Conservation (phyloP, 2,329 filamentous ascomycete genomes). For the Cladosporium oxysporum region DNA sequence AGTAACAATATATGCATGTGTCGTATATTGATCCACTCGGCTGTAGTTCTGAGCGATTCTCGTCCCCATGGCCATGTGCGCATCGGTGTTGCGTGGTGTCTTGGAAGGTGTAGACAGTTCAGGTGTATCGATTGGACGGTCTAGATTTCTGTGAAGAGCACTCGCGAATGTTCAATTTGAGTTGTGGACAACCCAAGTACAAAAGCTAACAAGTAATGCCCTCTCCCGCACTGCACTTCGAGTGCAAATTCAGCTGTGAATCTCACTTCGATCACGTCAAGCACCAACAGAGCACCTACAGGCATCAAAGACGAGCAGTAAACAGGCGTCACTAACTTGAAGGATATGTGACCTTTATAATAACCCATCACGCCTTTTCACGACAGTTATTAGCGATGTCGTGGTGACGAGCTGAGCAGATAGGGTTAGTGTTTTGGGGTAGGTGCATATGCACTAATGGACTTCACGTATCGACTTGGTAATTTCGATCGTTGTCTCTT, state of each 20-base stretch:
- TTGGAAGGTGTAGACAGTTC: background rate
- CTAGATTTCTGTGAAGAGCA: background rate
- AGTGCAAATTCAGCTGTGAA: no score
- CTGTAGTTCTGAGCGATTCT: no score
- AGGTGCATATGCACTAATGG: background rate
- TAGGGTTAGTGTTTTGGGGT: constrained; percentile 1
- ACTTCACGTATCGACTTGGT: background rate
- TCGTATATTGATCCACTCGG: no score
- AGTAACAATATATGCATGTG: no score
- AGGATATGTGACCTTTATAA: background rate
- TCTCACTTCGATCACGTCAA: background rate
- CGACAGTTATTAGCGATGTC: background rate
- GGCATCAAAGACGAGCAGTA: no score
- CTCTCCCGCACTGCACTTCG: no score
- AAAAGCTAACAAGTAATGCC: no score
- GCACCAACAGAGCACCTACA: background rate
- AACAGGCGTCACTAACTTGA: no score
- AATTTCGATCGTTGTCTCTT: no score
- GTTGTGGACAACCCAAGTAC: background rate
- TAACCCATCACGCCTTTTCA: background rate
- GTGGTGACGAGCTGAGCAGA: background rate
- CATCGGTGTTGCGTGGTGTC: no score
- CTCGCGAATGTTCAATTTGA: background rate
- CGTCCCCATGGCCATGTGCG: no score
- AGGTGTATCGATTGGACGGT: background rate